Conservation (phyloP, 2,329 filamentous ascomycete species). For the Tolypocladium amazonense region DNA sequence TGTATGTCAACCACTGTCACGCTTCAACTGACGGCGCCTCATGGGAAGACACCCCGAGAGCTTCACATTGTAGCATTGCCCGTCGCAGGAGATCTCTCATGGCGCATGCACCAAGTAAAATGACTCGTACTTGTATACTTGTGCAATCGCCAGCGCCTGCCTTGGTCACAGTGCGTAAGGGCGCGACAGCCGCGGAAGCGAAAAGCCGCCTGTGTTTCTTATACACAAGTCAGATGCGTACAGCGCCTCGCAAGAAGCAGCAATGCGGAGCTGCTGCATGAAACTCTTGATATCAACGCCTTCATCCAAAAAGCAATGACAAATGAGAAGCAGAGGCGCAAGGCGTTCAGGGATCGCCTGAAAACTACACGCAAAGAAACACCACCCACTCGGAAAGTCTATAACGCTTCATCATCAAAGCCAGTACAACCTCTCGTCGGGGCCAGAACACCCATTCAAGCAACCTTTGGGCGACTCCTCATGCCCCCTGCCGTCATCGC, state of each 20-base stretch:
- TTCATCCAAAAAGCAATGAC: neutral
- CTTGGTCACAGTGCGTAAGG: neutral
- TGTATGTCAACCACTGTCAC: neutral
- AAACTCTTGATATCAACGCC: neutral
- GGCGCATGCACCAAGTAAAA: neutral
- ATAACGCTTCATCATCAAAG: neutral
- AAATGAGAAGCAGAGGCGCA: neutral
- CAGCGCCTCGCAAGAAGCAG: neutral
- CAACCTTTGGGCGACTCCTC: conserved; percentile 30
- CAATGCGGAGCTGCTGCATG: neutral
- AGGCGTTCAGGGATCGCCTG: neutral
- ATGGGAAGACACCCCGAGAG: neutral
- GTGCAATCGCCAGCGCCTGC: neutral
- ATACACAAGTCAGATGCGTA: neutral
- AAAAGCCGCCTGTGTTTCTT: neutral
- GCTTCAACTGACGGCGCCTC: neutral
- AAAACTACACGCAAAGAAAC: neutral
- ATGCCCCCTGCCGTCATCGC: conserved; percentile 7
- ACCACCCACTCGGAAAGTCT: neutral
- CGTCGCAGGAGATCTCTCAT: neutral
- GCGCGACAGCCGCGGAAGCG: neutral
- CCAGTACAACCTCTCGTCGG: neutral
- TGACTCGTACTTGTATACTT: neutral
- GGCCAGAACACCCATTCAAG: conserved; percentile 10
- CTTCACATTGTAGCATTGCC: neutral